Base-by-base conservation (phyloP, 305 asterid species). In the Plantago coronopus region DNA sequence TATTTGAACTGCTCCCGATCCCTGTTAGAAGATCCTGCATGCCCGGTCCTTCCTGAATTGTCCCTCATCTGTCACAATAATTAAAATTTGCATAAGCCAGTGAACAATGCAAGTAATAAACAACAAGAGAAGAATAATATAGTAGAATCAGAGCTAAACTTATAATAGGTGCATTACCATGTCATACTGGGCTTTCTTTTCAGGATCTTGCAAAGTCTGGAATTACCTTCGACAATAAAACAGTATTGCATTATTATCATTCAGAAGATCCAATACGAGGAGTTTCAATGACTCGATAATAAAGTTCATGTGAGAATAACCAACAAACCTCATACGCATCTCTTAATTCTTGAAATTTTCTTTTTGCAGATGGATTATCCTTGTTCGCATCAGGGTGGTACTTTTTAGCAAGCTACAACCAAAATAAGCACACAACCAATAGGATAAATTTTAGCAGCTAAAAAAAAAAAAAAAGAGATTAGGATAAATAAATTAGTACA, bases 321-420 rank as follows among this genome's bases (percentile, higher is more conserved):
- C 21, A 27, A 69, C 80, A 65, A 74, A 91, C 98, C 96, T 91
- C 98, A 65, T 85, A 91, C 8, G 98, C 98, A 55, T 91, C 96
- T 81, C 96, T 84, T 69, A 88, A 88, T 86, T 88, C 95, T 77
- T 83, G 98, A 78, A 91, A 91, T 73, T 78, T 88, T 71, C 83
- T 84, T 84, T 84, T 88, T 15, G 95, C 90, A 21, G 88, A 78
- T 54, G 95, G 87, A 67, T 77, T 91, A 65, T 78, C 81, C 83
- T 68, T 91, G 72, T 88, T 88, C 46, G 96, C 88, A 79, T 91
- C 98, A 58, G 96, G 98, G 68, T 91, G 98, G 73, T 78, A 81
- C 83, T 88, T 86, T 78, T 88, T 91, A 15, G 95, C 96, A 64
- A 91, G 96, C 98, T 88, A 72, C 78, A 74, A 51, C n/a, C n/a